phyloP scores from a whole-genome alignment of 495 filamentous ascomycete species.

The Penicillium paradoxum region DNA sequence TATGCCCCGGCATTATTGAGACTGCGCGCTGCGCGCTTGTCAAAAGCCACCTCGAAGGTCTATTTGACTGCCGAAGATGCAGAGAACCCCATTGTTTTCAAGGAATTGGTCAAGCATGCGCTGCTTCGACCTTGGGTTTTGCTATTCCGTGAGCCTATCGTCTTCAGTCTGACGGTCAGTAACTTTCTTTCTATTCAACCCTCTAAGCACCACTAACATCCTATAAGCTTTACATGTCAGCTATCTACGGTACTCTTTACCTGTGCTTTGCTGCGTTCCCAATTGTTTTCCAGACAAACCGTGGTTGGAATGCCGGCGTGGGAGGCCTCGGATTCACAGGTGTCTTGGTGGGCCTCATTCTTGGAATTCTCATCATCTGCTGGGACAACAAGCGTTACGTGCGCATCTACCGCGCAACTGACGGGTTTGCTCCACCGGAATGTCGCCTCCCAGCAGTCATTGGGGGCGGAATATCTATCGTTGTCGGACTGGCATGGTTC shows the following conservation, averaged over 20 bases:
- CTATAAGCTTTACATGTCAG: not conserved
- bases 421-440: not conserved
- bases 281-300: constrained; percentile 61
- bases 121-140: not conserved
- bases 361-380: constrained; percentile 33
- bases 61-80: constrained; percentile 19
- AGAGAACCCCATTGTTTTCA: not conserved
- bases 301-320: constrained; percentile 61
- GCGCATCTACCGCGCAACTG: constrained; percentile 47
- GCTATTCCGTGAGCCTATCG: not conserved
- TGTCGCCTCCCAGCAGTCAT: not conserved
- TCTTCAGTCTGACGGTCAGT: not conserved
- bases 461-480: not conserved
- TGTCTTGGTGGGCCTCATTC: constrained; percentile 66
- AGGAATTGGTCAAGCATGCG: not conserved
- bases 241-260: constrained; percentile 62
- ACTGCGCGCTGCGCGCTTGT: constrained; percentile 35
- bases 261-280: constrained; percentile 70
- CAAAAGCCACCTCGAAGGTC: constrained; percentile 40
- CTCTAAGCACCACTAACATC: not conserved
- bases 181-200: too few relatives aligned
- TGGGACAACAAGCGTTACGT: constrained; percentile 13
- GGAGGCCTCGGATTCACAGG: constrained; percentile 63
- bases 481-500: constrained; percentile 56
- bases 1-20: constrained; percentile 42